A percentile compares a stretch with the other conserved stretches of the same genome.
Evolutionary conservation across 2,329 filamentous ascomycete species (phyloP).

Genomic region (Venturia oleaginea): DNA sequence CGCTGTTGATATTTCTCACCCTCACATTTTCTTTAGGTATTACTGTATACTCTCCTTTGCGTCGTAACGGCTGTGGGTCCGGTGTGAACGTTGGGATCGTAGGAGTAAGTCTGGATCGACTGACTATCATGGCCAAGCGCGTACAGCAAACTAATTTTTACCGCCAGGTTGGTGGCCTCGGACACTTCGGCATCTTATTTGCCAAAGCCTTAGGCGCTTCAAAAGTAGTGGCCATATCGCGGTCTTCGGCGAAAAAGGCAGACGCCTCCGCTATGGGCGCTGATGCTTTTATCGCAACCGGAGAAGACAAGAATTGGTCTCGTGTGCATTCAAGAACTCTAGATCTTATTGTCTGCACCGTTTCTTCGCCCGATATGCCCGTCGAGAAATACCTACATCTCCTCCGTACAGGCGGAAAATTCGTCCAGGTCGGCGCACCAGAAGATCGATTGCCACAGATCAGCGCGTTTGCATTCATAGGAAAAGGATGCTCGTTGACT

Average conservation of each 20-base stretch:
- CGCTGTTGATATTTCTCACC: too few relatives aligned
- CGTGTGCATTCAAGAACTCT: slow-evolving; percentile 40
- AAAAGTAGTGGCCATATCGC: slow-evolving; percentile 51
- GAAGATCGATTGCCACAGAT: slow-evolving; percentile 43
- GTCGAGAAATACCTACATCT: slow-evolving; percentile 48
- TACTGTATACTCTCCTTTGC: slow-evolving; percentile 62
- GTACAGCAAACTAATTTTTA: neutral
- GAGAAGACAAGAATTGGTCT: slow-evolving; percentile 47
- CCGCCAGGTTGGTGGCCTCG: slow-evolving; percentile 53
- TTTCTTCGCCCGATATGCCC: slow-evolving; percentile 47
- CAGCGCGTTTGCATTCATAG: slow-evolving; percentile 44
- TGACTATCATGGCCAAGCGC: neutral
- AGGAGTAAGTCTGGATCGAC: slow-evolving; percentile 28
- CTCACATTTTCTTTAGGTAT: slow-evolving; percentile 44
- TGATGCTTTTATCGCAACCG: slow-evolving; percentile 43
- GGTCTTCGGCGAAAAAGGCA: slow-evolving; percentile 46
- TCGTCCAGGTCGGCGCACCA: slow-evolving; percentile 55
- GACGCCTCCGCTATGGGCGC: slow-evolving; percentile 52
- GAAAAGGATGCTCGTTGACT: slow-evolving; percentile 41
- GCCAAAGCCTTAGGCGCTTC: slow-evolving; percentile 60
- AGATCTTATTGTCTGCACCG: slow-evolving; percentile 47
- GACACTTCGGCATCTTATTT: slow-evolving; percentile 64
- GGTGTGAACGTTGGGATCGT: slow-evolving; percentile 60
- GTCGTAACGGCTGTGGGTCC: slow-evolving; percentile 55
- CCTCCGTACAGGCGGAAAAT: slow-evolving; percentile 45